Conservation (phyloP, 2,329 filamentous ascomycete species). For the Rutstroemia sydowiana region DNA sequence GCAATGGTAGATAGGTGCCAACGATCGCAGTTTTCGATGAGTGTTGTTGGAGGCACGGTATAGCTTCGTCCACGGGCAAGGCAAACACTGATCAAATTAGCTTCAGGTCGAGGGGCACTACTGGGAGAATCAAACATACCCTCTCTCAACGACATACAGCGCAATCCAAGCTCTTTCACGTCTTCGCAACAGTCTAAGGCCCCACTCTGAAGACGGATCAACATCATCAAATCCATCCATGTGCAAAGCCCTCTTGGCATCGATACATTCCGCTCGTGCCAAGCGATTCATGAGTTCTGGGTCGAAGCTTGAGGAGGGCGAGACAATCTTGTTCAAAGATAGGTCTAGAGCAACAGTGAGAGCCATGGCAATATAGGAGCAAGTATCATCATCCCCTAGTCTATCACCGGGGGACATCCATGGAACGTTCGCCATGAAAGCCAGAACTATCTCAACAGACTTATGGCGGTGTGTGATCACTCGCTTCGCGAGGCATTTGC, state of each 20-base stretch:
- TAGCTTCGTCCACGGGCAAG: conserved; percentile 60
- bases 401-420: conserved; percentile 66
- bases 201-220: conserved; percentile 52
- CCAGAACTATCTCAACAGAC: conserved; percentile 67
- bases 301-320: conserved; percentile 43
- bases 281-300: conserved; percentile 42
- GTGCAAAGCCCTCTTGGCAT: conserved; percentile 54
- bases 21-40: too few relatives aligned
- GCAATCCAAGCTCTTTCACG: conserved; percentile 65
- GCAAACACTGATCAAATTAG: conserved; percentile 45
- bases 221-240: conserved; percentile 62
- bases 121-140: conserved; percentile 34
- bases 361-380: conserved; percentile 62
- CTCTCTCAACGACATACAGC: conserved; percentile 64
- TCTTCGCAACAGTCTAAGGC: conserved; percentile 53
- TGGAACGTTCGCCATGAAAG: conserved; percentile 68
- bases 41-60: too few relatives aligned
- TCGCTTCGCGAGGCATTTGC: conserved; percentile 52
- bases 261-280: conserved; percentile 62
- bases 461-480: conserved; percentile 55
- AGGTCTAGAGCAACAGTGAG: conserved; percentile 62
- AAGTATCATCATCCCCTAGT: conserved; percentile 66
- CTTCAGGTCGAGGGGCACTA: conserved; percentile 14
- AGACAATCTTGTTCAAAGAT: conserved; percentile 60
- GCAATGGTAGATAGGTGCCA: too few relatives aligned